Evolutionary conservation across 208 protist genomes (phyloP), one percentile per base, ranked within the genome.

Genomic region (Leishmania turanica): DNA sequence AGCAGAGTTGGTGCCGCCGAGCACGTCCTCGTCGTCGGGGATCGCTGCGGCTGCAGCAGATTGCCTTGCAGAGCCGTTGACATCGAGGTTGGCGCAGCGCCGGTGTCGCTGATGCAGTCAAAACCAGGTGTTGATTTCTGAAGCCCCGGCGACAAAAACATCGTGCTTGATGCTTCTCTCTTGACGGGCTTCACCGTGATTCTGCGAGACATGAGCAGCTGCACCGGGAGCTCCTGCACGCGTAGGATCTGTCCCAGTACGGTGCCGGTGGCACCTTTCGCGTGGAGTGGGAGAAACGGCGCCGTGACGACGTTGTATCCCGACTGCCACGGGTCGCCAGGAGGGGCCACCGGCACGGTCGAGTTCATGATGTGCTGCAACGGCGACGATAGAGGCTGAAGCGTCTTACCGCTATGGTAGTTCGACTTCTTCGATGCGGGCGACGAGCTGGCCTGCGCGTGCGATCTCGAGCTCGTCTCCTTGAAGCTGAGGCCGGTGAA

Each of bases 271-370:
- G 90, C 86, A 40, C 79, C 40, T 4, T 83, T 73, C 34, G 54
- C 47, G 42, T 83, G 81, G 15, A 96, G 82, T 8, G 91, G 90
- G 17, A 96, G 86, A 78, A 93, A 93, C 1, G 86, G 82, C 42
- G 87, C 90, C n/a, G 85, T 85, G 42, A 95, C 56, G 60, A 65
- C 53, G 88, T 96, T 95, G 84, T 94, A 96, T 0, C 89, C 91
- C 7, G 88, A 72, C 88, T 91, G 86, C 84, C 91, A 96, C 9
- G 84, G 69, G 73, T 96, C 91, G 21, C 85, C 78, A 13, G 70
- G 49, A 75, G 51, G 78, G 45, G 75, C 69, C 17, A 77, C 80
- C 2, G 56, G 74, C 27, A 88, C 54, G 15, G 86, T 82, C 7
- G 79, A 72, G n/a, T 80, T 83, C 47, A 88, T 77, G 73, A 70